A percentile compares a stretch with the other conserved stretches of the same genome.
These are phyloP conservation scores for Penicillium cinerascens DNA, from an alignment of 495 filamentous ascomycete species.

Conservation along the genomic window DNA sequence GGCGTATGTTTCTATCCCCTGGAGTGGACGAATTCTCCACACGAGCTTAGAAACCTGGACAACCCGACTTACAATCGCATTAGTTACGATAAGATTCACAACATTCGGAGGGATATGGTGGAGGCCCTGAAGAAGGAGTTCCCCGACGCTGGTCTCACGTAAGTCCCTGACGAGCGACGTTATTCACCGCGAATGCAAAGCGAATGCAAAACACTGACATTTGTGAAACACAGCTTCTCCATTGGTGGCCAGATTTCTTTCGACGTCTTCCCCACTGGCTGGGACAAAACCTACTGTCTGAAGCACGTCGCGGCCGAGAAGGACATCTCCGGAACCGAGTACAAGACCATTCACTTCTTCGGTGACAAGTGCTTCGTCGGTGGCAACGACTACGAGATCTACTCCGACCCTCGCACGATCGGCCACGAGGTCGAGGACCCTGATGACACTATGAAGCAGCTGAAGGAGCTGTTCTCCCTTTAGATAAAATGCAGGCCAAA, in stretches of 20 bases:
- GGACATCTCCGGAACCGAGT: conserved; percentile 67
- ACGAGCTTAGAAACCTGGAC: neutral
- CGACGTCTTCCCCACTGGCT: conserved; percentile 93
- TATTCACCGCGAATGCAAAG: neutral
- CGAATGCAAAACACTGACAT: conserved; percentile 2
- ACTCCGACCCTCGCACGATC: conserved; percentile 68
- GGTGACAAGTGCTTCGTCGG: conserved; percentile 88
- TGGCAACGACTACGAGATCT: conserved; percentile 97
- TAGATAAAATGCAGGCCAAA: conserved; percentile 31
- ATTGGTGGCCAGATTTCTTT: conserved; percentile 97
- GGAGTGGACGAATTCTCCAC: neutral
- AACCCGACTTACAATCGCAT: conserved; percentile 13
- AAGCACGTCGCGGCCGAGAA: conserved; percentile 81
- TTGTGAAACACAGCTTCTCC: conserved; percentile 59
- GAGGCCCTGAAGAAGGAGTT: conserved; percentile 74
- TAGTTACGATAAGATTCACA: conserved; percentile 69
- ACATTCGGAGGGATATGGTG: conserved; percentile 70
- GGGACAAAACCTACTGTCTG: conserved; percentile 99
- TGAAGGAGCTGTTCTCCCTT: conserved; percentile 77
- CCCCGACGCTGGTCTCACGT: conserved; percentile 80
- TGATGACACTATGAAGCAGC: conserved; percentile 69
- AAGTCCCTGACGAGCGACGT: conserved; percentile 28
- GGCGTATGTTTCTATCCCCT: conserved; percentile 28
- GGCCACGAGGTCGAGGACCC: conserved; percentile 80
- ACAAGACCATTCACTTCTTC: conserved; percentile 93